Percentiles rank a stretch among this genome's conserved stretches.
These are phyloP conservation scores for Fusarium nisikadoi DNA, from an alignment of 2,329 filamentous ascomycete species.

Conservation along the genomic window DNA sequence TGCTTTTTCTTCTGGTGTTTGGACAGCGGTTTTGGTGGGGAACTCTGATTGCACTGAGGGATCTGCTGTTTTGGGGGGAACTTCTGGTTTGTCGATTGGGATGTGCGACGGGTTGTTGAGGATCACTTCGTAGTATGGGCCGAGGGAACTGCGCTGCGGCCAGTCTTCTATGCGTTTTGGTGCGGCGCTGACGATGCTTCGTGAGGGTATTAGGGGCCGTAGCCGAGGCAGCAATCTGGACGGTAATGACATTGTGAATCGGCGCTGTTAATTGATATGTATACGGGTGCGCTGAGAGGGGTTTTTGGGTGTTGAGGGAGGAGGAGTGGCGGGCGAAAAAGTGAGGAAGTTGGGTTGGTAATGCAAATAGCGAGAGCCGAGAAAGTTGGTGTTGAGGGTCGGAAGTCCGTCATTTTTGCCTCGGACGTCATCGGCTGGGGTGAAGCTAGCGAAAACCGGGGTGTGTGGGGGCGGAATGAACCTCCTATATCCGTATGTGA, in stretches of 20 bases:
- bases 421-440: conserved; percentile 49
- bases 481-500: neutral
- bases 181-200: conserved; percentile 46
- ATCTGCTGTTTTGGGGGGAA: conserved; percentile 54
- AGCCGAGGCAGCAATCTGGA: conserved; percentile 47
- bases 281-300: neutral
- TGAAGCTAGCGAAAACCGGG: neutral
- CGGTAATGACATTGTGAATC: conserved; percentile 46
- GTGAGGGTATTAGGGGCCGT: conserved; percentile 44
- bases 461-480: neutral
- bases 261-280: neutral
- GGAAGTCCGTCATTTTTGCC: conserved; percentile 45
- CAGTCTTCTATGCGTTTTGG: conserved; percentile 43
- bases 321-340: neutral
- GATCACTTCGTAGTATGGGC: conserved; percentile 69
- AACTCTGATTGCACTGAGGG: conserved; percentile 31
- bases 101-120: conserved; percentile 58
- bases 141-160: conserved; percentile 60
- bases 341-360: conserved; percentile 23
- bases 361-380: conserved; percentile 22
- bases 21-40: conserved; percentile 32
- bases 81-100: conserved; percentile 56
- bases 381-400: conserved; percentile 40
- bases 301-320: accelerated
- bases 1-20: conserved; percentile 64